Evolutionary conservation across 2,329 filamentous ascomycete species (phyloP).

Genomic region (Fusarium clavum): DNA sequence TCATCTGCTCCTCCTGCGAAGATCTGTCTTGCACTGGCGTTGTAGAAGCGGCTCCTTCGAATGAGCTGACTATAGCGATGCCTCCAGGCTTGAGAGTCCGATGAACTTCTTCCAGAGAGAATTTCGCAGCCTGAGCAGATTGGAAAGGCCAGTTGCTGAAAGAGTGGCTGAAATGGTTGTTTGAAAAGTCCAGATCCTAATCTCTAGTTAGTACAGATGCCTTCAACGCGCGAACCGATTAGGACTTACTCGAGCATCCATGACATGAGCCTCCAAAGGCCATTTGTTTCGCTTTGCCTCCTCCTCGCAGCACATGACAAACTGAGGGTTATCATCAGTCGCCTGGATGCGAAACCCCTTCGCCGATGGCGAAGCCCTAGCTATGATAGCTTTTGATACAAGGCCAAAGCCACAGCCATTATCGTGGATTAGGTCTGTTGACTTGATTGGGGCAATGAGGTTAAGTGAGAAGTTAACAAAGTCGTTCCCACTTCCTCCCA

Average conservation of each 20-base stretch:
- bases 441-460: not conserved
- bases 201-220: accelerated
- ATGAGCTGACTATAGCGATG: not conserved
- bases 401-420: not conserved
- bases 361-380: not conserved
- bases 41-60: not conserved
- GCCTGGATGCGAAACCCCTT: not conserved
- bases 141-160: slow-evolving; percentile 10
- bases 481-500: not conserved
- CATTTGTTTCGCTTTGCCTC: not conserved
- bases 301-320: not conserved
- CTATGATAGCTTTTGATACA: not conserved
- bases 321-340: not conserved
- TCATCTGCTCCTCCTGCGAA: not conserved
- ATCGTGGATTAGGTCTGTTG: not conserved
- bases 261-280: not conserved
- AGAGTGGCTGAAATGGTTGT: not conserved
- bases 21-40: not conserved
- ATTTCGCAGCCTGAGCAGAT: not conserved
- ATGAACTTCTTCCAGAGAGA: not conserved
- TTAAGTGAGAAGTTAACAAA: not conserved
- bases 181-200: not conserved
- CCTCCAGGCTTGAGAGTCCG: not conserved
- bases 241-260: not conserved
- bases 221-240: accelerated